Percentiles rank a stretch among this genome's conserved stretches.
Evolutionary conservation across 2,329 filamentous ascomycete species (phyloP).

Genomic region (Fusarium tanahbumbuense): DNA sequence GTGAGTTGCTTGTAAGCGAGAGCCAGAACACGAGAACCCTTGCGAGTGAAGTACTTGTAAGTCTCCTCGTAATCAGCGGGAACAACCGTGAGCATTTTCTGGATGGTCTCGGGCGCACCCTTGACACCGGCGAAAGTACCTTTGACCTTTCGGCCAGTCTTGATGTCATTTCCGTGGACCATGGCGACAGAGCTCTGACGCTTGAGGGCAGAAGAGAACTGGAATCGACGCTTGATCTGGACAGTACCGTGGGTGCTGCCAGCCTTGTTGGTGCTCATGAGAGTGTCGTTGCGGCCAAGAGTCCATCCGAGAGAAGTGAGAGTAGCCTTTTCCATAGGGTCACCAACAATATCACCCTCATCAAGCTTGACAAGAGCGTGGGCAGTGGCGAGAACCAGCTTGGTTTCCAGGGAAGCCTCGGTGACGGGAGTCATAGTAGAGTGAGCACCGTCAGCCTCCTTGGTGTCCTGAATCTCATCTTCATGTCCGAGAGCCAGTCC

Average conservation of each 20-base stretch:
- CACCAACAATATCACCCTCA: constrained; percentile 95
- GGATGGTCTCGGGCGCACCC: constrained; percentile 96
- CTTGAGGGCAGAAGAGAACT: constrained; percentile 96
- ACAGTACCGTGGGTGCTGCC: constrained; percentile 72
- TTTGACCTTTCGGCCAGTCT: constrained; percentile 79
- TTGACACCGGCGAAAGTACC: constrained; percentile 96
- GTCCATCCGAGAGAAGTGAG: constrained; percentile 90
- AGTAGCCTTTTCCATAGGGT: constrained; percentile 99
- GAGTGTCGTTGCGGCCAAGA: constrained; percentile 87
- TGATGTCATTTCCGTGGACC: constrained; percentile 76
- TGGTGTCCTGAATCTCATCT: constrained; percentile 69
- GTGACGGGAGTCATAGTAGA: constrained; percentile 79
- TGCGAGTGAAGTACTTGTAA: constrained; percentile 97
- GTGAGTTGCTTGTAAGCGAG: constrained; percentile 94
- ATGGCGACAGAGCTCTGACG: constrained; percentile 94
- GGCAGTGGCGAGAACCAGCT: constrained; percentile 91
- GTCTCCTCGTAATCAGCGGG: constrained; percentile 96
- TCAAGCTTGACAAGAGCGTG: constrained; percentile 96
- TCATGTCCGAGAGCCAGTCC: constrained; percentile 79
- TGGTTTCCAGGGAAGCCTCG: constrained; percentile 81
- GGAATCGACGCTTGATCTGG: constrained; percentile 95
- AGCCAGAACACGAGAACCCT: constrained; percentile 92
- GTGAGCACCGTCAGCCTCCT: constrained; percentile 84
- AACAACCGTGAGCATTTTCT: constrained; percentile 86
- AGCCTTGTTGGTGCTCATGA: constrained; percentile 69